These are phyloP conservation scores for Calonectria pseudoreteaudii DNA, from an alignment of 2,329 filamentous ascomycete genomes.

Conservation along the genomic window DNA sequence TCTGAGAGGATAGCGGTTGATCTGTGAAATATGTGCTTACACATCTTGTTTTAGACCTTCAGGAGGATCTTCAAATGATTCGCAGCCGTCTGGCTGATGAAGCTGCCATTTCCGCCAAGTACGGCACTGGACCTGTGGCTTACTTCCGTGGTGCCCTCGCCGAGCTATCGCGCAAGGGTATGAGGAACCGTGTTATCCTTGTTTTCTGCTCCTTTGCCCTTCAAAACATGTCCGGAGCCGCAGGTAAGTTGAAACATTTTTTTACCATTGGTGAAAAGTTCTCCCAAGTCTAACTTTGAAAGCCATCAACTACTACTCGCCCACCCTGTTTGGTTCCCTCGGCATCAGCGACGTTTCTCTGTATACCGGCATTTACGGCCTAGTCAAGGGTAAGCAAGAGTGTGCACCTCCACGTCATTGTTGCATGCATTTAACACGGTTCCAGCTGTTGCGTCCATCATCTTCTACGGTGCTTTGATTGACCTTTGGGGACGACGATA, in stretches of 20 bases:
- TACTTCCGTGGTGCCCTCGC: constrained; percentile 49
- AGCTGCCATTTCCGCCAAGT: constrained; percentile 45
- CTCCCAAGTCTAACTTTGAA: constrained; percentile 9
- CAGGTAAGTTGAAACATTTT: constrained; percentile 40
- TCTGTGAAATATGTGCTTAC: constrained; percentile 11
- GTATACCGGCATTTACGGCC: constrained; percentile 64
- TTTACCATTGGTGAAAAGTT: rapidly evolving
- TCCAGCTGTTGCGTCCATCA: constrained; percentile 51
- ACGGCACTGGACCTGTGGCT: constrained; percentile 48
- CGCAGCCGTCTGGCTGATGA: constrained; percentile 50
- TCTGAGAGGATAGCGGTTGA: too few species aligned
- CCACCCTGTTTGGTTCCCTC: constrained; percentile 55
- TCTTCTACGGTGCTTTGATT: constrained; percentile 55
- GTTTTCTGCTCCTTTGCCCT: constrained; percentile 53
- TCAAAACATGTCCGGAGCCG: constrained; percentile 55
- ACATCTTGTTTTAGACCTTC: constrained; percentile 48
- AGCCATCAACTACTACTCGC: constrained; percentile 59
- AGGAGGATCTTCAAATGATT: constrained; percentile 62
- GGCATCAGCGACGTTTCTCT: constrained; percentile 59
- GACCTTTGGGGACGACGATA: constrained; percentile 54
- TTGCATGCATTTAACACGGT: constrained; percentile 13
- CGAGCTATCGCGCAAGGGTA: constrained; percentile 53
- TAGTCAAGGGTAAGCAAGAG: constrained; percentile 48
- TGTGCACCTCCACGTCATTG: rapidly evolving
- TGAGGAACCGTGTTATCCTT: constrained; percentile 54